Base-by-base conservation (phyloP, 345 rosid species). In the Kandelia obovata region DNA sequence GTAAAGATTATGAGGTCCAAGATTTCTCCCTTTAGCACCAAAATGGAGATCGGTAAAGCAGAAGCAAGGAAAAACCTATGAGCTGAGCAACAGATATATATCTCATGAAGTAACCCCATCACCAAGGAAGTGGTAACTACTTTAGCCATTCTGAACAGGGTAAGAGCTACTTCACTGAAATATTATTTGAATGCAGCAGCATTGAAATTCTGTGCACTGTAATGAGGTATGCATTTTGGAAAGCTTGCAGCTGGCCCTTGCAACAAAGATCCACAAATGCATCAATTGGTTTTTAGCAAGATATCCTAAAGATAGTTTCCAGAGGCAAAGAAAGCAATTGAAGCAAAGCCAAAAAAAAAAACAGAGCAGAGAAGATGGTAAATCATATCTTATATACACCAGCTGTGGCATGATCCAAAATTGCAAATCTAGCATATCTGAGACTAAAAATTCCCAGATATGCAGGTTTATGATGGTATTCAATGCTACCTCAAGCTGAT, bases 51-150 rank as follows among this genome's bases (percentile, higher is more conserved):
- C 49, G 30, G 31, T 52, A 60, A 13, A 15, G 47, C 39, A 7
- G 55, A 55, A 6, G 23, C 58, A 49, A 47, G 43, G 5, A 55
- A 52, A 69, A 52, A 30, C 49, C 47, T n/a, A 28, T 25, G 13
- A 28, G 57, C 61, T 57, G 20, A 67, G 49, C 69, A 66, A 66
- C 46, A 39, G 15, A 39, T 39, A 39, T 2, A 34, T 34, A 7
- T 39, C 16, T 11, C 46, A 39, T 21, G 20, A 53, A 66, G 49
- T 17, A 53, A 66, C 46, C 15, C 15, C 46, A 39, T 16, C 16
- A 10, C 3, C 46, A 11, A 11, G 46, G 39, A 53, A 5, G 4
- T 7, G 59, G 25, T 31, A 23, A 32, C n/a, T 20, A 31, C n/a
- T 31, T 60, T 32, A 32, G 25, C 46, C 46, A 39, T 4, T 39